Evolutionary conservation across 2,329 filamentous ascomycete genomes (phyloP).

Genomic region (Clonostachys rosea): DNA sequence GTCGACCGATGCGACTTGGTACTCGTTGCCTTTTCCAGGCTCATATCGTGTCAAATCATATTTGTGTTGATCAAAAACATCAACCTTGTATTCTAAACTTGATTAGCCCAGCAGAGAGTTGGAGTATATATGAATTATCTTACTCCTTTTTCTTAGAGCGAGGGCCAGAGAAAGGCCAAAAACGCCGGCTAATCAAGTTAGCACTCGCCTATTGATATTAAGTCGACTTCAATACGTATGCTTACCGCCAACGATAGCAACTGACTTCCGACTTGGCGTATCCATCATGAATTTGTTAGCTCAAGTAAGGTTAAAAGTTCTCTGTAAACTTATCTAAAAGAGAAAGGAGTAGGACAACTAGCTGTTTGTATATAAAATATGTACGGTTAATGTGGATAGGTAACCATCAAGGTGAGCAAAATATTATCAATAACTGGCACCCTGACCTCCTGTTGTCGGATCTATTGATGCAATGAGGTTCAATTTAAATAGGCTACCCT

Average conservation of each 20-base stretch:
- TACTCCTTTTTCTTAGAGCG: not conserved
- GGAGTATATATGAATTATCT: not conserved
- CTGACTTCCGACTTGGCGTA: not conserved
- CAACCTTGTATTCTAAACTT: conserved; percentile 4
- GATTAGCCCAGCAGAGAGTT: not conserved
- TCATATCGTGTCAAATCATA: conserved; percentile 12
- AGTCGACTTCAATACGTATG: too few relatives aligned
- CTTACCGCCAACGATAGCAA: not conserved
- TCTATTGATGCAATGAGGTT: too few relatives aligned
- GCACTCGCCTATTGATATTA: not conserved
- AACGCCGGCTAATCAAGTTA: not conserved
- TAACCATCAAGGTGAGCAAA: too few relatives aligned
- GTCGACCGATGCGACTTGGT: conserved; percentile 14
- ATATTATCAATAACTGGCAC: too few relatives aligned
- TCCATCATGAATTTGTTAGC: too few relatives aligned
- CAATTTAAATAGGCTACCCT: too few relatives aligned
- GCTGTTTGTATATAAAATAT: too few relatives aligned
- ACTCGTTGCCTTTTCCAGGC: conserved; percentile 5
- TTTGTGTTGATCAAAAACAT: conserved; percentile 11
- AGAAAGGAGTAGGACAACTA: too few relatives aligned
- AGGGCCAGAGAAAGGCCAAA: not conserved
- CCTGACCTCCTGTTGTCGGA: too few relatives aligned
- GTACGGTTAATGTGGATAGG: too few relatives aligned
- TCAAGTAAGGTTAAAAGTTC: too few relatives aligned
- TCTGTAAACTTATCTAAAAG: too few relatives aligned